Percentiles rank a stretch among this genome's conserved stretches.
Evolutionary conservation across 2,329 filamentous ascomycete genomes (phyloP).

Genomic region (Albifimbria verrucaria): DNA sequence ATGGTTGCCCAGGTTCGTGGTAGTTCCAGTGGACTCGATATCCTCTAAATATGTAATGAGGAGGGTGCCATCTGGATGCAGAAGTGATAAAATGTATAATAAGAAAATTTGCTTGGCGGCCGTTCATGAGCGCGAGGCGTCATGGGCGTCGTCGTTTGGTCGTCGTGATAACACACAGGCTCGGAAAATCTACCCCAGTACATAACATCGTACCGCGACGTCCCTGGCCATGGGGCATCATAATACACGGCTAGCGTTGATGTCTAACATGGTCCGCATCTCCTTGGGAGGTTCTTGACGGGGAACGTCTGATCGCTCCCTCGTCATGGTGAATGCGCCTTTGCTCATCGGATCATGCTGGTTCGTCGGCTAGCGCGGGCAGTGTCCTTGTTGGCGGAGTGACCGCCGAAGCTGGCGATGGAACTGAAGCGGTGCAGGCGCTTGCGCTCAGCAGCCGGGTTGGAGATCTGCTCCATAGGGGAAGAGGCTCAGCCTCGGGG

Average conservation of each 20-base stretch:
- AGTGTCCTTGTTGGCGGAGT: constrained; percentile 31
- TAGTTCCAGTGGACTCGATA: not conserved
- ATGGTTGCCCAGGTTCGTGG: not conserved
- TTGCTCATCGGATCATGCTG: constrained; percentile 33
- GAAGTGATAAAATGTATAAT: not conserved
- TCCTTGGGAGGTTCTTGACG: too few relatives aligned
- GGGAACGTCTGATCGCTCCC: too few relatives aligned
- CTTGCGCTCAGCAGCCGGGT: constrained; percentile 38
- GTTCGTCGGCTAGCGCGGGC: constrained; percentile 38
- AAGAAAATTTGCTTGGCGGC: not conserved
- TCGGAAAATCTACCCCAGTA: too few relatives aligned
- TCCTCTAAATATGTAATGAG: not conserved
- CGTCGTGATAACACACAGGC: not conserved
- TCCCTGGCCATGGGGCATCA: not conserved
- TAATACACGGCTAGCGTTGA: not conserved
- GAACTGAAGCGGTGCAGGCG: constrained; percentile 52
- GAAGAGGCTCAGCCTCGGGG: constrained; percentile 20
- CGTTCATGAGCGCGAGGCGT: not conserved
- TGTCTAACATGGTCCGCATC: not conserved
- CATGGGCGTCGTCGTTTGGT: not conserved
- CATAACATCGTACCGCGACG: too few relatives aligned
- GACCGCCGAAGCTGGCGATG: constrained; percentile 50
- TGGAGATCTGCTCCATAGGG: constrained; percentile 8
- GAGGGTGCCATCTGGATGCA: too few relatives aligned
- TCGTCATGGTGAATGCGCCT: not conserved